These are phyloP conservation scores for Cucumis melo DNA, from an alignment of 306 rosid genomes.

Conservation along the genomic window DNA sequence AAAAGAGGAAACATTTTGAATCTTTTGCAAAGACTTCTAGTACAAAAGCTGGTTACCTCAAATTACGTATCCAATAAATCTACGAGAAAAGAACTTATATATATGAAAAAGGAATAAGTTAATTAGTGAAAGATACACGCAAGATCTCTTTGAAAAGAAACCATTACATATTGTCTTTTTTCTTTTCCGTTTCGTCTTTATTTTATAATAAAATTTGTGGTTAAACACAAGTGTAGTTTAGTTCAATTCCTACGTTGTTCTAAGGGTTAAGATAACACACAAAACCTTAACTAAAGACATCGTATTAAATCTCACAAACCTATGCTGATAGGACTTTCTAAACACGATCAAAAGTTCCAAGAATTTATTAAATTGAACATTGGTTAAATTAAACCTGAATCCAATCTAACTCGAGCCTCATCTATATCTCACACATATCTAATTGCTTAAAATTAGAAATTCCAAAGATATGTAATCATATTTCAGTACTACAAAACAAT, in stretches of 20 bases:
- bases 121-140: constrained; percentile 54
- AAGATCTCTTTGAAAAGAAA: constrained; percentile 45
- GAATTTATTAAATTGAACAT: no score
- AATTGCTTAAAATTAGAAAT: neutral
- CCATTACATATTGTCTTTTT: constrained; percentile 33
- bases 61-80: constrained; percentile 51
- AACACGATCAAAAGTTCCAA: no score
- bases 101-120: neutral
- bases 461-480: neutral
- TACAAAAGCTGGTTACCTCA: constrained; percentile 32
- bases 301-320: no score
- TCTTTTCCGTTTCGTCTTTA: neutral
- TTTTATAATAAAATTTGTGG: neutral
- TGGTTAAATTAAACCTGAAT: neutral
- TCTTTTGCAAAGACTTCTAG: constrained; percentile 41
- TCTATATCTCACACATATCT: neutral
- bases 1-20: constrained; percentile 65
- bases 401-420: neutral
- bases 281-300: no score
- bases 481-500: neutral
- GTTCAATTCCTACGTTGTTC: no score
- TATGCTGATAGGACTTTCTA: no score
- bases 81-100: neutral
- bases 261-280: no score
- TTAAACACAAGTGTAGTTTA: neutral